Evolutionary conservation across 2,329 filamentous ascomycete species (phyloP).

Genomic region (Phyllosticta paracitricarpa): DNA sequence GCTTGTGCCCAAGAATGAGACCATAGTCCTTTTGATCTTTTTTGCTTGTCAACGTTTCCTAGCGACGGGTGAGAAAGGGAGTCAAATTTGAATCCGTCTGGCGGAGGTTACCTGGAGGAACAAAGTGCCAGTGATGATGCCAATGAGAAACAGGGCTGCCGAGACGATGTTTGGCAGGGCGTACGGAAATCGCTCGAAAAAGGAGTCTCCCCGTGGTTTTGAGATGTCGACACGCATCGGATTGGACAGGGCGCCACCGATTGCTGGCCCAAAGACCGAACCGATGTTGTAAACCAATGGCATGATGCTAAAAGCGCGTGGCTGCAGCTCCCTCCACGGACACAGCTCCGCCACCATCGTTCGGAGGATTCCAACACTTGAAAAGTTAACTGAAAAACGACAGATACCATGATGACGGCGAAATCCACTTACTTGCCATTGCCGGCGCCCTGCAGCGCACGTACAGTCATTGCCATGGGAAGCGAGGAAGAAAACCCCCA

Average conservation of each 20-base stretch:
- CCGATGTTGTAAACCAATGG: constrained; percentile 83
- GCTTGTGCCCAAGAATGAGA: constrained; percentile 57
- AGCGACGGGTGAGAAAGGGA: constrained; percentile 5
- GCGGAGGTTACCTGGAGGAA: constrained; percentile 55
- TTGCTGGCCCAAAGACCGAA: constrained; percentile 72
- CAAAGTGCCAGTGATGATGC: constrained; percentile 61
- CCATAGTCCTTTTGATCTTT: constrained; percentile 65
- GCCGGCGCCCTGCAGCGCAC: constrained; percentile 68
- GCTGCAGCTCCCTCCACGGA: constrained; percentile 69
- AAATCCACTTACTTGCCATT: constrained; percentile 59
- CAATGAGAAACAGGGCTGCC: constrained; percentile 65
- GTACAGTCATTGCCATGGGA: constrained; percentile 66
- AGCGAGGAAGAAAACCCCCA: constrained; percentile 79
- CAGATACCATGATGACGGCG: no score
- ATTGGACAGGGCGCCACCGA: constrained; percentile 78
- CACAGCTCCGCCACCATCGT: constrained; percentile 93
- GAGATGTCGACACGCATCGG: constrained; percentile 65
- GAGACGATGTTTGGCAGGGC: constrained; percentile 73
- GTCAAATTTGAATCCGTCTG: neutral
- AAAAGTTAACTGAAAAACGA: no score
- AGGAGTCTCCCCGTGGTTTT: constrained; percentile 52
- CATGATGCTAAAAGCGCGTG: constrained; percentile 86
- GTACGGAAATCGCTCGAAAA: constrained; percentile 73
- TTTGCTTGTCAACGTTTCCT: constrained; percentile 72
- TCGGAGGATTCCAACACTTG: constrained; percentile 59